Evolutionary conservation across 2,329 filamentous ascomycete genomes (phyloP).

Genomic region (Aspergillus pseudoviridinutans): DNA sequence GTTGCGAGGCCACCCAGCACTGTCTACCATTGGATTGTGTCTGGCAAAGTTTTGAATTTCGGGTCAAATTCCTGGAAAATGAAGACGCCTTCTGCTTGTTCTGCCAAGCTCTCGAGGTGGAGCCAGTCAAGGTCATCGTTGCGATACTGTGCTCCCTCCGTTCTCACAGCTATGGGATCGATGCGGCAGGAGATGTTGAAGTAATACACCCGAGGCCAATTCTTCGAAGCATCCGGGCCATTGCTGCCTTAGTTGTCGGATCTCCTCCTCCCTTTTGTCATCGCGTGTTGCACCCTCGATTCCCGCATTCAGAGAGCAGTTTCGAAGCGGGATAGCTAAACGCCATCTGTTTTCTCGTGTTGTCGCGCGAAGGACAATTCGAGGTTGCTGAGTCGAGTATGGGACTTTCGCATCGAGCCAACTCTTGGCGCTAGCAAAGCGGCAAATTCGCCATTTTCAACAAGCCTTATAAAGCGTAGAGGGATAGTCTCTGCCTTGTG

Average conservation of each 20-base stretch:
- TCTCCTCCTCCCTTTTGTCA: not conserved
- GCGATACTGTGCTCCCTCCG: not conserved
- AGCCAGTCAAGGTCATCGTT: not conserved
- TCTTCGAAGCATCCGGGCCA: not conserved
- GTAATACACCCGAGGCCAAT: not conserved
- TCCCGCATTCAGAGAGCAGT: not conserved
- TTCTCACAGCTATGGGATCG: not conserved
- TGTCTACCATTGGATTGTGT: not conserved
- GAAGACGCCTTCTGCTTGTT: not conserved
- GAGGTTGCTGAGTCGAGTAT: not conserved
- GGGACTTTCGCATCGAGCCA: not conserved
- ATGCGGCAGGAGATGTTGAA: not conserved
- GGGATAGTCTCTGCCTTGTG: not conserved
- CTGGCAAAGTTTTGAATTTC: not conserved
- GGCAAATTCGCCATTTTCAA: not conserved
- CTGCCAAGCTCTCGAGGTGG: not conserved
- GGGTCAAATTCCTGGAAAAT: not conserved
- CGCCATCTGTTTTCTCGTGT: not conserved
- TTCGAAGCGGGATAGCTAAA: not conserved
- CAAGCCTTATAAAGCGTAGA: not conserved
- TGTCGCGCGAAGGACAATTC: not conserved
- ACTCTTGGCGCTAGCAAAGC: not conserved
- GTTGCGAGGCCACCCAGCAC: not conserved
- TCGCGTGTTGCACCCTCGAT: not conserved
- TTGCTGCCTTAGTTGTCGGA: not conserved